These are phyloP conservation scores for Clonostachys chloroleuca DNA, from an alignment of 2,329 filamentous ascomycete genomes.

Conservation along the genomic window DNA sequence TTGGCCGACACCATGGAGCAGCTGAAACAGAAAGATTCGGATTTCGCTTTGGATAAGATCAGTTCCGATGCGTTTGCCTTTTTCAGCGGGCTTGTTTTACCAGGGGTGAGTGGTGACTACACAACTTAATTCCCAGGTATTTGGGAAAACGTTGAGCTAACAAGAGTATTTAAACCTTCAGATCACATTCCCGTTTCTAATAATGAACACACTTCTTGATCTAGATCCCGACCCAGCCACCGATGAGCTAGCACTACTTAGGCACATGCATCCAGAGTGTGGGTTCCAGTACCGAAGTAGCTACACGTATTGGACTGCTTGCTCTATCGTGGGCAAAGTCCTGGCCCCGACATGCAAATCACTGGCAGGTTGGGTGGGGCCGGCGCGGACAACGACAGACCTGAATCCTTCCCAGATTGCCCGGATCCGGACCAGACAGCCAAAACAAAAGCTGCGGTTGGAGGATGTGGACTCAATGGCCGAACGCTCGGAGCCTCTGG, in stretches of 20 bases:
- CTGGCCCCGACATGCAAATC: slow-evolving; percentile 67
- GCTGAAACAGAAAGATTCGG: slow-evolving; percentile 54
- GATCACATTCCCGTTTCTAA: slow-evolving; percentile 65
- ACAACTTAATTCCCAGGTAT: neutral
- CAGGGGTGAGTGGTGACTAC: slow-evolving; percentile 47
- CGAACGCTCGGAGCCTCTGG: slow-evolving; percentile 64
- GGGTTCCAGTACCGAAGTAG: slow-evolving; percentile 73
- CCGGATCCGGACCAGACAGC: slow-evolving; percentile 56
- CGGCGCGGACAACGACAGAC: slow-evolving; percentile 63
- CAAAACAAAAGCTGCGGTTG: slow-evolving; percentile 50
- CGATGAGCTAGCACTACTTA: slow-evolving; percentile 61
- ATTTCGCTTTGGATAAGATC: slow-evolving; percentile 52
- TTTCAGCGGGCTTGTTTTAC: slow-evolving; percentile 69
- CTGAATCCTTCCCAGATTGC: slow-evolving; percentile 67
- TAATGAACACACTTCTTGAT: slow-evolving; percentile 76
- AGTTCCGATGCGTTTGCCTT: slow-evolving; percentile 73
- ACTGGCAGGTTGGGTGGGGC: slow-evolving; percentile 71
- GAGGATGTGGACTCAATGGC: slow-evolving; percentile 63
- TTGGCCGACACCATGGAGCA: slow-evolving; percentile 58
- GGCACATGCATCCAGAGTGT: slow-evolving; percentile 62
- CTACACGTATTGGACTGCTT: slow-evolving; percentile 73
- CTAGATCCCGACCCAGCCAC: slow-evolving; percentile 66
- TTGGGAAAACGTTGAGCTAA: neutral
- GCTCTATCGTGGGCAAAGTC: slow-evolving; percentile 71
- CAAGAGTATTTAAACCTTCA: slow-evolving; percentile 11